Evolutionary conservation across 108 stramenopile species (phyloP).

Genomic region (Nitzschia putrida): DNA sequence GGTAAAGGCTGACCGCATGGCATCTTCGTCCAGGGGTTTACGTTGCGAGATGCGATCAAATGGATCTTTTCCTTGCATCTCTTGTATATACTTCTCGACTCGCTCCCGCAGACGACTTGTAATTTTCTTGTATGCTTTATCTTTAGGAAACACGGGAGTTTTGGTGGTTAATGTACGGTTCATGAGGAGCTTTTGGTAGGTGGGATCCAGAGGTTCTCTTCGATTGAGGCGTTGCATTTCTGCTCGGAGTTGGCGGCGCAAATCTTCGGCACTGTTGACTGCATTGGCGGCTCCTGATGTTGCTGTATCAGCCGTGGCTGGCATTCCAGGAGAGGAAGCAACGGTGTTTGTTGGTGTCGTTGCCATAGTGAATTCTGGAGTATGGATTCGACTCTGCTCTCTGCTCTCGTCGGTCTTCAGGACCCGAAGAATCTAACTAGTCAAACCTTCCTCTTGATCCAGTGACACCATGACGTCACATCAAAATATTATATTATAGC

Average conservation of each 20-base stretch:
- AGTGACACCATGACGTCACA: too few species aligned
- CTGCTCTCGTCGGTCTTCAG: too few species aligned
- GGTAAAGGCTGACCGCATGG: conserved; percentile 76
- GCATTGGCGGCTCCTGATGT: not conserved
- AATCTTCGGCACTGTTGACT: conserved; percentile 34
- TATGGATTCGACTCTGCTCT: too few species aligned
- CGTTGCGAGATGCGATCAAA: conserved; percentile 64
- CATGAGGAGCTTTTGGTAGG: conserved; percentile 66
- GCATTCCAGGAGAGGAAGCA: conserved; percentile 2
- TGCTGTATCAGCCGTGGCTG: conserved; percentile 1
- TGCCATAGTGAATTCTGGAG: too few species aligned
- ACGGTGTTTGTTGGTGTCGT: not conserved
- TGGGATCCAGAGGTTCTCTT: conserved; percentile 76
- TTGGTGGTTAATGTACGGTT: conserved; percentile 45
- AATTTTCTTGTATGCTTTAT: conserved; percentile 51
- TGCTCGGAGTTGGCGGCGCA: conserved; percentile 42
- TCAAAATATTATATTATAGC: too few species aligned
- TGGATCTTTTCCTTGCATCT: conserved; percentile 51
- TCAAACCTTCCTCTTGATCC: too few species aligned
- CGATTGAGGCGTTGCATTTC: conserved; percentile 39
- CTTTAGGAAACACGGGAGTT: conserved; percentile 47
- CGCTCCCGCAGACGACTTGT: conserved; percentile 55
- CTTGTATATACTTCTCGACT: conserved; percentile 58
- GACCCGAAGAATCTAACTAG: too few species aligned
- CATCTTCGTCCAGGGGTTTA: conserved; percentile 54